Conservation (phyloP, 106 monocot genomes). For the Allium fistulosum region DNA sequence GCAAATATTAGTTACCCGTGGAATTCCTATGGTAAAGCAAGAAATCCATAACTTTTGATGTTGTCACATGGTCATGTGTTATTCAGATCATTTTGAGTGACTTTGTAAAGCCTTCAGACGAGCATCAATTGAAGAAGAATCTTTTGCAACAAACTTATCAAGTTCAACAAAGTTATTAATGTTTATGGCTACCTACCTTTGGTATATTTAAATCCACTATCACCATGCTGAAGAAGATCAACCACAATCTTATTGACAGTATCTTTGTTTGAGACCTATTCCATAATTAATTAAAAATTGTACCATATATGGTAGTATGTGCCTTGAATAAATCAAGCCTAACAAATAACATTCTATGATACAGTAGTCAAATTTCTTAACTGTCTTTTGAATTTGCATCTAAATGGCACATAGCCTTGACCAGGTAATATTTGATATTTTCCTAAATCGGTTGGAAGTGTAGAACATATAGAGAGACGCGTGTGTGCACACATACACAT, state of each 20-base stretch:
- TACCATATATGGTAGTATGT: not conserved
- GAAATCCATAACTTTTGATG: constrained; percentile 69
- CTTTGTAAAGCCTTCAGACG: constrained; percentile 47
- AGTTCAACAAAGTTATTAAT: constrained; percentile 59
- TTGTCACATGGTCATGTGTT: constrained; percentile 70
- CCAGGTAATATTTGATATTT: no score
- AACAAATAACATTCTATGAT: no score
- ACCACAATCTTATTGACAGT: constrained; percentile 41
- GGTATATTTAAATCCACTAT: constrained; percentile 39
- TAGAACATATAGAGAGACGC: no score
- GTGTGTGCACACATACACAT: no score
- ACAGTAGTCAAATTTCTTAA: no score
- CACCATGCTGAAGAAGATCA: constrained; percentile 78
- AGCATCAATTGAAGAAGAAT: constrained; percentile 25
- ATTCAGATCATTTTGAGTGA: constrained; percentile 67
- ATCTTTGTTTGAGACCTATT: constrained; percentile 36
- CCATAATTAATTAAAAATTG: not conserved
- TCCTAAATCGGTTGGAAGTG: no score
- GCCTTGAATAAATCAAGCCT: not conserved
- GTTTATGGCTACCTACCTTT: constrained; percentile 40
- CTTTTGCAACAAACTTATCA: constrained; percentile 64
- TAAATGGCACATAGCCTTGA: no score
- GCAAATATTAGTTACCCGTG: constrained; percentile 4
- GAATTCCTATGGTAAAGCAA: constrained; percentile 54
- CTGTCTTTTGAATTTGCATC: no score